Evolutionary conservation across 192 early-diverging fungal species (phyloP), one percentile per base, ranked within the genome.

Genomic region (Gonapodya sp.): DNA sequence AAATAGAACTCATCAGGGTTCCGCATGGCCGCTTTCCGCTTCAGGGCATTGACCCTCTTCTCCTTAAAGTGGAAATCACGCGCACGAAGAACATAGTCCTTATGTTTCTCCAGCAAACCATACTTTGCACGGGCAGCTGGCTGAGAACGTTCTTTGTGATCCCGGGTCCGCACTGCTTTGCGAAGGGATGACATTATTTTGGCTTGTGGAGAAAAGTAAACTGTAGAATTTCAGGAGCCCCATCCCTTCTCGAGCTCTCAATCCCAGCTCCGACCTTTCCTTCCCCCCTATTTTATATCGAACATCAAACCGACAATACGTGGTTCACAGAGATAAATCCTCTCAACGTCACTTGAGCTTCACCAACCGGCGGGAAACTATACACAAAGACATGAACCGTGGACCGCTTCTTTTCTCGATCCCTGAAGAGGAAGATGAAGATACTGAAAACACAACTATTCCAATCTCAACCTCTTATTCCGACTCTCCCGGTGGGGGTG

Each of bases 1-100:
- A 96, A 97, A 89, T 98, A 98, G 85, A 99, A 99, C 88, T 99
- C 97, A 85, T 99, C 97, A 0, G 94, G 95, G 86, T 99, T 99
- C 82, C 92, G 87, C 79, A 91, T 87, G 18, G 91, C 85, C 0
- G 97, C 97, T 83, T 96, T 97, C 83, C 94, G 90, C 35, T 91
- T 88, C 84, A 99, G 88, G 32, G 92, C 88, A 88, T 94, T 95
- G 78, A 99, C 88, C 37, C 91, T 86, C 72, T 94, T 89, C 86
- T 97, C 91, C 86, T 99, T 97, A 18, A 84, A 86, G 82, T 94
- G 91, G 86, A 91, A 97, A 84, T 99, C 95, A 81, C 86, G 85
- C 18, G 97, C 96, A 86, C 97, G 96, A 77, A 96, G 87, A 37
- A 95, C 89, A 90, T 99, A 99, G 87, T 99, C 97, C 86, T 98